These are phyloP conservation scores for Huntiella decipiens DNA, from an alignment of 2,329 filamentous ascomycete species.

Conservation along the genomic window DNA sequence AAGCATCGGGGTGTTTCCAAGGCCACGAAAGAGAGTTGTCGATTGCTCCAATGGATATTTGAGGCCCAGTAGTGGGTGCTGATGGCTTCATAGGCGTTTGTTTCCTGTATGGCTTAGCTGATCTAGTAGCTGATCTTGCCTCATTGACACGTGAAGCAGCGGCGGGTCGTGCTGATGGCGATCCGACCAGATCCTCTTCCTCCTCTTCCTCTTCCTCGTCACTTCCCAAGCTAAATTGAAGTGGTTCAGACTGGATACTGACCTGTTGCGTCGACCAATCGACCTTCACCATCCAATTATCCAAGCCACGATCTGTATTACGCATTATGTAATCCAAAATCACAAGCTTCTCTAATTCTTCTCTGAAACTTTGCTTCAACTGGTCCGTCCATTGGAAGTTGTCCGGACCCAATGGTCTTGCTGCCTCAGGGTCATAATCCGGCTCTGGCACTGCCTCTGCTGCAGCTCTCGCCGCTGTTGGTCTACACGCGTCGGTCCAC, in stretches of 20 bases:
- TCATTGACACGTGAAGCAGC: constrained; percentile 24
- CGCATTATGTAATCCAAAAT: constrained; percentile 98
- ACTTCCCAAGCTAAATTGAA: constrained; percentile 42
- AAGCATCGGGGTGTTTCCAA: constrained; percentile 95
- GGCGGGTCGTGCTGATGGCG: constrained; percentile 30
- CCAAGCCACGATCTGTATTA: constrained; percentile 86
- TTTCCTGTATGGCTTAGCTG: constrained; percentile 49
- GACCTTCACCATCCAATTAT: constrained; percentile 99
- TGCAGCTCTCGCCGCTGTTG: constrained; percentile 25
- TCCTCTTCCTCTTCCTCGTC: constrained; percentile 25
- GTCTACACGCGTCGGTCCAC: constrained; percentile 72
- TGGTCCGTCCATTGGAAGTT: constrained; percentile 72
- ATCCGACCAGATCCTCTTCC: constrained; percentile 20
- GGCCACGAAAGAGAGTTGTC: constrained; percentile 98
- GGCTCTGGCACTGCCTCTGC: constrained; percentile 29
- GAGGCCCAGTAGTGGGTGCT: constrained; percentile 25
- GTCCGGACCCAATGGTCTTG: constrained; percentile 23
- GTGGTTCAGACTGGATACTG: constrained; percentile 67
- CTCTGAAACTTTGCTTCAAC: constrained; percentile 78
- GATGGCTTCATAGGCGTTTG: constrained; percentile 73
- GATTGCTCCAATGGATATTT: constrained; percentile 73
- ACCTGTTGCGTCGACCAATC: constrained; percentile 70
- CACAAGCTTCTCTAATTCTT: constrained; percentile 90
- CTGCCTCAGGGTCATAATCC: constrained; percentile 20
- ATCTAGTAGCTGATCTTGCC: constrained; percentile 20